Evolutionary conservation across 148 eudicot species (phyloP).

Genomic region (Vaccinium vitisidaea): DNA sequence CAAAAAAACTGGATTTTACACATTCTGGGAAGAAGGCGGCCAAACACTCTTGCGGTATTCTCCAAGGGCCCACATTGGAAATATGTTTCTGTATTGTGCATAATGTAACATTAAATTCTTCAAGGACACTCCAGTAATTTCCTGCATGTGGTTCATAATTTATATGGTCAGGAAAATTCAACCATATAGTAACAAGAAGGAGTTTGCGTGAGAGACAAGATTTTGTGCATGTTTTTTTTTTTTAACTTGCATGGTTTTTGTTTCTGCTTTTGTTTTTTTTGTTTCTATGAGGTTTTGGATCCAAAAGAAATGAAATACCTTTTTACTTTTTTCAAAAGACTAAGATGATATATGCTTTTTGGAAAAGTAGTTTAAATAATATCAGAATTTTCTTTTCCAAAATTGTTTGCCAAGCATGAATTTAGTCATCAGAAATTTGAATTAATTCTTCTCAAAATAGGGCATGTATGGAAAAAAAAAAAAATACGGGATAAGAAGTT

Average conservation of each 20-base stretch:
- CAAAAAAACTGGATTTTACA: neutral
- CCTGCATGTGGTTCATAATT: neutral
- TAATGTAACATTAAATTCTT: too few species aligned
- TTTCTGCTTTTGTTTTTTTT: neutral
- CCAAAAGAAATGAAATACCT: neutral
- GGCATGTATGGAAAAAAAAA: too few species aligned
- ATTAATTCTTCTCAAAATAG: too few species aligned
- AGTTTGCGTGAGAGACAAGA: neutral
- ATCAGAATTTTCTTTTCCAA: too few species aligned
- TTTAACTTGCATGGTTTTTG: neutral
- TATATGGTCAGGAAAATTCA: neutral
- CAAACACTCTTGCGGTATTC: slow-evolving; percentile 34
- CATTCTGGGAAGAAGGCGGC: slow-evolving; percentile 14
- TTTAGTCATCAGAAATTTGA: too few species aligned
- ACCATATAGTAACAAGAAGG: neutral
- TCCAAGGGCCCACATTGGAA: too few species aligned
- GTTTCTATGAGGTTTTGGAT: neutral
- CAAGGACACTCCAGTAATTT: too few species aligned
- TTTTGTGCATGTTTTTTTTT: too few species aligned
- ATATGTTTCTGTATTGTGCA: too few species aligned
- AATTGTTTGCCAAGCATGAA: too few species aligned
- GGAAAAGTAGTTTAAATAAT: neutral
- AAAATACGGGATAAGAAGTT: too few species aligned
- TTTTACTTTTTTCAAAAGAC: too few species aligned
- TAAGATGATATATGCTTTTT: neutral